phyloP scores from a whole-genome alignment of 1,139 yeast species.

The Saccharomyces uvarum region DNA sequence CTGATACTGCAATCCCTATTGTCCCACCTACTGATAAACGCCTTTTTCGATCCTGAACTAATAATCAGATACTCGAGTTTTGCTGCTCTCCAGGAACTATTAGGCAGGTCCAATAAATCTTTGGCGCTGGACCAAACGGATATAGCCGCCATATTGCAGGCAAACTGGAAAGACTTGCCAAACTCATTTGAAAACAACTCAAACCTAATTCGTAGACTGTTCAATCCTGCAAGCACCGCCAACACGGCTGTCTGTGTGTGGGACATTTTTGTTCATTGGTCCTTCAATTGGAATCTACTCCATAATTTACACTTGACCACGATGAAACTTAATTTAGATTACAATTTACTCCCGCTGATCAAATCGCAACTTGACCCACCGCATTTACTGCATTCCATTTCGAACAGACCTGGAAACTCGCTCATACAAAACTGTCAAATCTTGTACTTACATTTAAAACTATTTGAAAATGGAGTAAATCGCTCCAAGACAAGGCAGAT shows the following conservation, averaged over 20 bases:
- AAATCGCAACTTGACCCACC: background rate
- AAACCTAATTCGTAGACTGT: background rate
- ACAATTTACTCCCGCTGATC: background rate
- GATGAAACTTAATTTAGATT: background rate
- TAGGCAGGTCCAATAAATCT: slow-evolving; percentile 48
- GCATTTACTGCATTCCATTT: background rate
- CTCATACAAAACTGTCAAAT: background rate
- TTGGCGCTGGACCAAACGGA: background rate
- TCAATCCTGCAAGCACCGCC: background rate
- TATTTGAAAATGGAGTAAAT: background rate
- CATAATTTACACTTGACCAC: background rate
- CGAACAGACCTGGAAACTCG: background rate
- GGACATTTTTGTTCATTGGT: background rate
- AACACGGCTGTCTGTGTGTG: background rate
- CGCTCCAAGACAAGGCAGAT: background rate
- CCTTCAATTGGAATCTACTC: background rate
- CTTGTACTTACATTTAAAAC: background rate
- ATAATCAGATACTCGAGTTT: slow-evolving; percentile 72
- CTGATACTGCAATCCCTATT: slow-evolving; percentile 30
- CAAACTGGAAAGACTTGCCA: background rate
- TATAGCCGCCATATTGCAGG: background rate
- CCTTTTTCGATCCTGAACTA: slow-evolving; percentile 67
- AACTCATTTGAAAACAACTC: background rate
- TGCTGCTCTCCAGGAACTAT: slow-evolving; percentile 78
- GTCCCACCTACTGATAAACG: slow-evolving; percentile 42